Conservation (phyloP, 1,139 yeast genomes). For the Pichia cactophila region DNA sequence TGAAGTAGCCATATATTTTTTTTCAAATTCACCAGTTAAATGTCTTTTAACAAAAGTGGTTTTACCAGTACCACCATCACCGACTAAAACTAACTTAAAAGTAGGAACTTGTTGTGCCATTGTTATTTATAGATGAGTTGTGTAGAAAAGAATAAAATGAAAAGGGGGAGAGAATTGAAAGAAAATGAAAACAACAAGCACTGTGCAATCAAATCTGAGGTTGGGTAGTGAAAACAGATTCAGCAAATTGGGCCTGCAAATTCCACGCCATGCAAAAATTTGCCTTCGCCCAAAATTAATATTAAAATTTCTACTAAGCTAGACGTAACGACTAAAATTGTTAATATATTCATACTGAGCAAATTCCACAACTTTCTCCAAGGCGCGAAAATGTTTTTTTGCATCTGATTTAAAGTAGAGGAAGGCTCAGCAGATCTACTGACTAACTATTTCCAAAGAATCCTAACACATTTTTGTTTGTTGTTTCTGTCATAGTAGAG, state of each 20-base stretch:
- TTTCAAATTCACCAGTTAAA: conserved; percentile 98
- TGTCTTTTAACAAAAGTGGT: conserved; percentile 99
- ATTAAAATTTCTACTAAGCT: no score
- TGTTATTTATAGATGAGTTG: not conserved
- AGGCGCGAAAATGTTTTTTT: no score
- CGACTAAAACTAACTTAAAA: conserved; percentile 96
- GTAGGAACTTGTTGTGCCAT: conserved; percentile 84
- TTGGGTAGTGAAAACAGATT: not conserved
- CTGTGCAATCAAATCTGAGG: not conserved
- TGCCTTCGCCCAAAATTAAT: not conserved
- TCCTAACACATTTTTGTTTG: no score
- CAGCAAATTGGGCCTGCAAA: not conserved
- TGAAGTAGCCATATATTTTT: conserved; percentile 96
- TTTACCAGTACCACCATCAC: conserved; percentile 99
- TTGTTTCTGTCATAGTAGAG: not conserved
- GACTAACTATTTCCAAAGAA: no score
- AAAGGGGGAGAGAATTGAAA: not conserved
- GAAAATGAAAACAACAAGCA: not conserved
- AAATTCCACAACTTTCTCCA: no score
- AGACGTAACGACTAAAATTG: no score
- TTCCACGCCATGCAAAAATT: not conserved
- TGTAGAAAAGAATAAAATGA: not conserved
- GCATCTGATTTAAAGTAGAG: not conserved
- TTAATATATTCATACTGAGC: no score
- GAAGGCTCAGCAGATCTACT: not conserved